Conservation (phyloP, 805 yeast genomes). For the Lipomyces sp. region DNA sequence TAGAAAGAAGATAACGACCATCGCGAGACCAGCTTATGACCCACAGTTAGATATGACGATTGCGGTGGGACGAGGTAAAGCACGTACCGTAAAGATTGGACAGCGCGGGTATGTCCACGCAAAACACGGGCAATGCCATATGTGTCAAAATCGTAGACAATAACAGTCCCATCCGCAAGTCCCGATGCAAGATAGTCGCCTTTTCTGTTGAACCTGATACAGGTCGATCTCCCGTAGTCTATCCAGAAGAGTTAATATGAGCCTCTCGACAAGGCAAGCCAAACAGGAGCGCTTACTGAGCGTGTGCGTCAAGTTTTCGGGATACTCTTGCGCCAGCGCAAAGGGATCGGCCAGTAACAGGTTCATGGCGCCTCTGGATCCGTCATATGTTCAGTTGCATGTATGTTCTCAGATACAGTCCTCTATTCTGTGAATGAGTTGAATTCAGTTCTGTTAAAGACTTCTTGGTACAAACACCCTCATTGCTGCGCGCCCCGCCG, state of each 20-base stretch:
- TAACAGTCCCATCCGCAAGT: conserved; percentile 64
- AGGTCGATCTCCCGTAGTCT: conserved; percentile 52
- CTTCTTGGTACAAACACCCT: too few species aligned
- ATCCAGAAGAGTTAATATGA: background rate
- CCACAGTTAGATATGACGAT: background rate
- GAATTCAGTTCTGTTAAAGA: too few species aligned
- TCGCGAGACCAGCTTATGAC: conserved; percentile 62
- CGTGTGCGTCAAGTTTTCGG: conserved; percentile 74
- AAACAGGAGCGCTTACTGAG: conserved; percentile 38
- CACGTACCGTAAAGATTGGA: conserved; percentile 50
- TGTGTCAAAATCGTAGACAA: conserved; percentile 72
- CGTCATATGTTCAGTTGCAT: too few species aligned
- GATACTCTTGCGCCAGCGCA: conserved; percentile 85
- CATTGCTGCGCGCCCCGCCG: too few species aligned
- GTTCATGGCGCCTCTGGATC: too few species aligned
- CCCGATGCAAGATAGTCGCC: conserved; percentile 91
- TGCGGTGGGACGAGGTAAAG: background rate
- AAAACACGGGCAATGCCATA: conserved; percentile 53
- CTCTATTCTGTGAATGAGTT: too few species aligned
- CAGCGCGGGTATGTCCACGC: conserved; percentile 64
- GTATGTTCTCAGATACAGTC: too few species aligned
- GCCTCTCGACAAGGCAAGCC: background rate
- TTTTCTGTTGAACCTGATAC: conserved; percentile 61
- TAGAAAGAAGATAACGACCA: conserved; percentile 64
- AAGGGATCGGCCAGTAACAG: conserved; percentile 83